phyloP scores from a whole-genome alignment of 352 stramenopile genomes.

The Thalassiosira ordinaria region DNA sequence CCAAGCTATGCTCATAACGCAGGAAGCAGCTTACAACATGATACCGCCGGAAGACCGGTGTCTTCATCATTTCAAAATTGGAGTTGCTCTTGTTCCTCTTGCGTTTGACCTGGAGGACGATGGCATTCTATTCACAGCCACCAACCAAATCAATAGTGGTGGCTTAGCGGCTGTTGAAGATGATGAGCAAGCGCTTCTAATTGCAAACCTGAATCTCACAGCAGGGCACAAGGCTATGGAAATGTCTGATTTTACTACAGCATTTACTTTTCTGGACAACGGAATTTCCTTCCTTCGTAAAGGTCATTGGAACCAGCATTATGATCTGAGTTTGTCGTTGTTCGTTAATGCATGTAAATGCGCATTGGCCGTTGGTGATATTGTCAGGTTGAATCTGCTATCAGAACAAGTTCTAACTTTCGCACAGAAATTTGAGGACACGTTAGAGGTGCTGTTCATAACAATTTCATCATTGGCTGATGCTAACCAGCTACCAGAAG shows the following conservation, averaged over 20 bases:
- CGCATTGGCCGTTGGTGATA: constrained; percentile 16
- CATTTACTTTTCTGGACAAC: constrained; percentile 39
- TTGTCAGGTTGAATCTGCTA: constrained; percentile 9
- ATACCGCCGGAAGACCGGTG: constrained; percentile 11
- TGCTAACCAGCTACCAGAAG: constrained; percentile 4
- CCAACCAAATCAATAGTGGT: constrained; percentile 46
- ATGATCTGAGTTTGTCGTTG: constrained; percentile 36
- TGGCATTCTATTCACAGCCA: constrained; percentile 34
- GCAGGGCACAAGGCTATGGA: constrained; percentile 35
- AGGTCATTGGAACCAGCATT: constrained; percentile 42
- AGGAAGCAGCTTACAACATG: constrained; percentile 45
- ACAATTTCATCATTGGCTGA: constrained; percentile 7
- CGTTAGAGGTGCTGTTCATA: constrained; percentile 5
- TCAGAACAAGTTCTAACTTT: constrained; percentile 26
- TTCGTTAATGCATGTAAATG: constrained; percentile 23
- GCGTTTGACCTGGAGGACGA: too few relatives aligned
- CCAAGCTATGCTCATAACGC: too few relatives aligned
- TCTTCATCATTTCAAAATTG: constrained; percentile 35
- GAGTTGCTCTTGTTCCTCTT: constrained; percentile 8
- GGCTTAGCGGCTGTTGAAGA: constrained; percentile 8
- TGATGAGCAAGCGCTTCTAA: background rate
- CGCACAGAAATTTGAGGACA: constrained; percentile 32
- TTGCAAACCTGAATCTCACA: constrained; percentile 36
- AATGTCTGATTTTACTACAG: constrained; percentile 38
- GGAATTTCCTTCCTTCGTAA: constrained; percentile 24